Conservation (phyloP, 2,329 filamentous ascomycete species). For the Zymoseptoria ardabiliae region DNA sequence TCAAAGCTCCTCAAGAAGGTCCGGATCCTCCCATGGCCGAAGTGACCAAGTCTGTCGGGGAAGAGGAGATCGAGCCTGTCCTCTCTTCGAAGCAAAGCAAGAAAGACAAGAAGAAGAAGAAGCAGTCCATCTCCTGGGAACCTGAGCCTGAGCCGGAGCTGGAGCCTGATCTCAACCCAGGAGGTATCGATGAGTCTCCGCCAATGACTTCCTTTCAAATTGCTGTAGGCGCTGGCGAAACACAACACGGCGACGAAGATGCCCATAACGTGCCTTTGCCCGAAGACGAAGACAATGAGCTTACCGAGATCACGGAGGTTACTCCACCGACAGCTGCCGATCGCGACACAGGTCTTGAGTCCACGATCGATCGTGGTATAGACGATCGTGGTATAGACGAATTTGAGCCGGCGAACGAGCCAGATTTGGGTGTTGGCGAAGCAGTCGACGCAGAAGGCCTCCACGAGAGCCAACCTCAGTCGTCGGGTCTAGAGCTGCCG, state of each 20-base stretch:
- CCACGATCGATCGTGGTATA: neutral
- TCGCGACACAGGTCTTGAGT: neutral
- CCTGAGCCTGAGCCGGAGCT: slow-evolving; percentile 1
- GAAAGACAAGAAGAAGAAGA: slow-evolving; percentile 28
- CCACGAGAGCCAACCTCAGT: neutral
- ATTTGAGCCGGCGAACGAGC: neutral
- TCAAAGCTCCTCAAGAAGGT: neutral
- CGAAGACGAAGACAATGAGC: neutral
- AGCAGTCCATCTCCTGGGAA: slow-evolving; percentile 3
- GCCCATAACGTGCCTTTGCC: neutral
- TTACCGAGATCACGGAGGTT: neutral
- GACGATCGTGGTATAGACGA: neutral
- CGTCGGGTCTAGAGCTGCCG: neutral
- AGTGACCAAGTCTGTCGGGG: neutral
- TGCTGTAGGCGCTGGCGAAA: neutral
- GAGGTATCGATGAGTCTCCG: neutral
- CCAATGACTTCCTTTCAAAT: neutral
- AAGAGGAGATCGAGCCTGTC: neutral
- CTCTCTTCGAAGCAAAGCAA: slow-evolving; percentile 15
- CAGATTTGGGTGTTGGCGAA: neutral
- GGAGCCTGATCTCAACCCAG: neutral
- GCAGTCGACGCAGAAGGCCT: neutral
- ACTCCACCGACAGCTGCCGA: too few species aligned
- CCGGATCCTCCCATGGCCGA: neutral
- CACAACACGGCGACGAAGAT: neutral